These are phyloP conservation scores for Fusarium succisae DNA, from an alignment of 2,329 filamentous ascomycete genomes.

Conservation along the genomic window DNA sequence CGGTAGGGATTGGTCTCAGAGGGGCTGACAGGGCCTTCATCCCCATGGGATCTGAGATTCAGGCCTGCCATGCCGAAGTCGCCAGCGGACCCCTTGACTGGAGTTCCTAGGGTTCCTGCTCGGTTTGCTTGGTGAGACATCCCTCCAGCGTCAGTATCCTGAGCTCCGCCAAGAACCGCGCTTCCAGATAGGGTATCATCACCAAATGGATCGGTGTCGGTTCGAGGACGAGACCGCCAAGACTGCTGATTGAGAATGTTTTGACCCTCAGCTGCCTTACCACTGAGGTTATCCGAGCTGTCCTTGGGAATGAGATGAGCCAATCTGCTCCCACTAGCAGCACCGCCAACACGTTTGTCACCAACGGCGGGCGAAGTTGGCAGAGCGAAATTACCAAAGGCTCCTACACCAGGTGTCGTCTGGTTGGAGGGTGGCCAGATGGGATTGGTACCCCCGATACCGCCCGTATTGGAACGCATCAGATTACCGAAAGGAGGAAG, in stretches of 20 bases:
- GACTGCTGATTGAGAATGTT: slow-evolving; percentile 53
- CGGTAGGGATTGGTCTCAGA: slow-evolving; percentile 97
- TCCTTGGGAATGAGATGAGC: slow-evolving; percentile 87
- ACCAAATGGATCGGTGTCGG: slow-evolving; percentile 81
- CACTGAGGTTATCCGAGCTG: slow-evolving; percentile 69
- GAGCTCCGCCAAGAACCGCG: slow-evolving; percentile 78
- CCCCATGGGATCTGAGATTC: slow-evolving; percentile 65
- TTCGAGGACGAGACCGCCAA: slow-evolving; percentile 70
- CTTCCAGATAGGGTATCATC: slow-evolving; percentile 72
- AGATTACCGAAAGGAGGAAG: slow-evolving; percentile 55
- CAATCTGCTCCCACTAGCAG: slow-evolving; percentile 81
- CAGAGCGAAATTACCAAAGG: slow-evolving; percentile 91
- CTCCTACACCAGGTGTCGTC: slow-evolving; percentile 73
- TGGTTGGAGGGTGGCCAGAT: slow-evolving; percentile 61
- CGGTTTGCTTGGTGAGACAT: slow-evolving; percentile 45
- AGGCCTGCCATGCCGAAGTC: slow-evolving; percentile 72
- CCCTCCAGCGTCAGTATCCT: slow-evolving; percentile 67
- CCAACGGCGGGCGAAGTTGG: slow-evolving; percentile 62
- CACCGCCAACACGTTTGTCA: slow-evolving; percentile 79
- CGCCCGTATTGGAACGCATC: slow-evolving; percentile 64
- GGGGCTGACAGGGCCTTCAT: slow-evolving; percentile 82
- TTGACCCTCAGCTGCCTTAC: slow-evolving; percentile 61
- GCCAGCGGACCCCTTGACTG: slow-evolving; percentile 62
- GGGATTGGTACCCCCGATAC: slow-evolving; percentile 55
- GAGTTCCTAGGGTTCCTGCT: slow-evolving; percentile 60